phyloP scores from a whole-genome alignment of 495 filamentous ascomycete genomes.

The Xylaria castorea region DNA sequence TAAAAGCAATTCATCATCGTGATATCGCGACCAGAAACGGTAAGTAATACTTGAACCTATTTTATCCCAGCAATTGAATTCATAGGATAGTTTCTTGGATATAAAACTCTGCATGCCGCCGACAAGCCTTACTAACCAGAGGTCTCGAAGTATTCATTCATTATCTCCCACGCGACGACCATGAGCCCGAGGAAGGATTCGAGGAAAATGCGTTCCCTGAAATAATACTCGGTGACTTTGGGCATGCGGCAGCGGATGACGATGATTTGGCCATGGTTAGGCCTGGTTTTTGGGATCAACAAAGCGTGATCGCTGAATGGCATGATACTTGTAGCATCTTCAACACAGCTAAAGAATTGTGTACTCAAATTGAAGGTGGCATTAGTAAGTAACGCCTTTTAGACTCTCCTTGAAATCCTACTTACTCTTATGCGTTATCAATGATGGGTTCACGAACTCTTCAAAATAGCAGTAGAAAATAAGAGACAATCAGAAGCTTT shows the following conservation, averaged over 20 bases:
- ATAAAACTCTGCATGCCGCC: not conserved
- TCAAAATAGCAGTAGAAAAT: not conserved
- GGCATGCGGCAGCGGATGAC: not conserved
- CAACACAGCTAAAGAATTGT: not conserved
- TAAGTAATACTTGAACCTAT: not conserved
- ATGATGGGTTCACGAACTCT: too few species aligned
- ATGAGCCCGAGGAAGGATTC: not conserved
- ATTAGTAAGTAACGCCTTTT: not conserved
- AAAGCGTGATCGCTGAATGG: not conserved
- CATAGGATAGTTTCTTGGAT: not conserved
- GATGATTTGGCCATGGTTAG: not conserved
- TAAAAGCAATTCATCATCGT: slow-evolving; percentile 10
- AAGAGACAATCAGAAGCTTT: not conserved
- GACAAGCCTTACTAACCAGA: not conserved
- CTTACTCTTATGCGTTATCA: not conserved
- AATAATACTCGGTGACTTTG: not conserved
- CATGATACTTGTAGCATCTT: slow-evolving; percentile 13
- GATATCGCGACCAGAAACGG: not conserved
- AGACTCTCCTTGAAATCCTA: not conserved
- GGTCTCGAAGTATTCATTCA: slow-evolving; percentile 14
- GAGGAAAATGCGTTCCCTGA: slow-evolving; percentile 17
- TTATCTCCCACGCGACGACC: not conserved
- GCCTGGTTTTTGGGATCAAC: not conserved
- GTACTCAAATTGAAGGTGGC: not conserved
- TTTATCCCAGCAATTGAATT: not conserved